Base-by-base conservation (phyloP, 495 filamentous ascomycete genomes). In the Hypomontagnella submonticulosa region DNA sequence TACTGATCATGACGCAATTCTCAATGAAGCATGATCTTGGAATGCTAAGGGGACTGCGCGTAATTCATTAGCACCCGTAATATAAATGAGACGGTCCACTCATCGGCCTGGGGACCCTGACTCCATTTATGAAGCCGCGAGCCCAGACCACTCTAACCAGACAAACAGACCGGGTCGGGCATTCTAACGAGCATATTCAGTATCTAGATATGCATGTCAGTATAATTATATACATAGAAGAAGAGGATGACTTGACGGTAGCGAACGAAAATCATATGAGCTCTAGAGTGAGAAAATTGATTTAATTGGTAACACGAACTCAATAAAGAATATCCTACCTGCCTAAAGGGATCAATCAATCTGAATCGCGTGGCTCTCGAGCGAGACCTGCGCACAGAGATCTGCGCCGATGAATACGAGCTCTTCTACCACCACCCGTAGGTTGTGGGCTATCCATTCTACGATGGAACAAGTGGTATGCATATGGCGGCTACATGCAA, bases 321-420 rank as follows among this genome's bases (percentile, higher is more conserved):
- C 19, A 27, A 48, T 49, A 10, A 30, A 49, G 37, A 46, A 58
- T 57, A 34, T 27, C 53, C 20, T 56, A 42, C 30, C 58, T 53
- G 34, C 47, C 42, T 44, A 38, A 43, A 49, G 38, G 16, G 55
- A 36, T 63, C 59, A 63, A 68, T 68, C 65, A 68, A 68, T 69
- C 43, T 57, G 42, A 63, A 52, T 69, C 66, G 66, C 60, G 60
- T 69, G 60, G 60, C 55, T 63, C 49, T 69, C 27, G n/a, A 51
- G 13, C 23, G 46, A 57, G 23, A 27, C 23, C 6, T 27, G 23
- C 23, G 6, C 23, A 27, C 2, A 41, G 30, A 43, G 36, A 66
- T 50, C 34, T 60, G 56, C 44, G 44, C 43, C 42, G 32, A 61
- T 44, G 58, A 68, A 67, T 67, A 67, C 64, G 64, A 62, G 64